Percentiles rank a stretch among this genome's conserved stretches.
Conservation (phyloP, 371 early-diverging fungal species). For the Nematocida sp. region DNA sequence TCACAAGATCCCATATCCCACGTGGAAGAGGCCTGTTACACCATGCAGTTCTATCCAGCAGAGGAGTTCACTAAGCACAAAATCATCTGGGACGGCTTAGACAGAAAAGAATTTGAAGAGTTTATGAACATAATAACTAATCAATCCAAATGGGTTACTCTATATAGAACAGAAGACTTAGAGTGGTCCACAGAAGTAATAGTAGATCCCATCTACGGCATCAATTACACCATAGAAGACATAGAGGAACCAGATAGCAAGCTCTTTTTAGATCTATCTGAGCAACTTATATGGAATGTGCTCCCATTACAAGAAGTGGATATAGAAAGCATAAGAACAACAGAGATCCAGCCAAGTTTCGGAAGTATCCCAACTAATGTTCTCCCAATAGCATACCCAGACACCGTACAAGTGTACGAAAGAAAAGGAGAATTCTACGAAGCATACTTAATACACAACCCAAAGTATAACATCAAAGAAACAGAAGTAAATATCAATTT, state of each 20-base stretch:
- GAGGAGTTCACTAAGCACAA: conserved; percentile 54
- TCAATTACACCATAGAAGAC: conserved; percentile 40
- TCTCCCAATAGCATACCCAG: neutral
- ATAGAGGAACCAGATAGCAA: neutral
- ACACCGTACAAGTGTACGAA: neutral
- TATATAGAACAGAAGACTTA: conserved; percentile 21
- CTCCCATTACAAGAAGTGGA: neutral
- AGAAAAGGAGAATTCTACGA: conserved; percentile 10
- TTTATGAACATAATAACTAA: conserved; percentile 29
- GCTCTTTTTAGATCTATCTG: neutral
- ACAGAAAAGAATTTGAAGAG: conserved; percentile 44
- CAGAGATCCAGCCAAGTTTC: neutral
- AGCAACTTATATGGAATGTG: neutral
- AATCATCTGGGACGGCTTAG: conserved; percentile 48
- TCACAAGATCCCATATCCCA: conserved; percentile 56
- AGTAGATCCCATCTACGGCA: conserved; percentile 40
- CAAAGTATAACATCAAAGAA: conserved; percentile 45
- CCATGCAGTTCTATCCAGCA: conserved; percentile 57
- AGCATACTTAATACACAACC: conserved; percentile 44
- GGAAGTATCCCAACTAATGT: conserved; percentile 24
- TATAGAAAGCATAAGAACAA: neutral
- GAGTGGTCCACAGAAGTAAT: neutral
- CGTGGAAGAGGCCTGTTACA: conserved; percentile 22
- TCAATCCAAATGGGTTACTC: conserved; percentile 56
- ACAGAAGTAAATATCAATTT: conserved; percentile 30